Conservation (phyloP, 2,329 filamentous ascomycete species). For the Fusarium bactridioides region DNA sequence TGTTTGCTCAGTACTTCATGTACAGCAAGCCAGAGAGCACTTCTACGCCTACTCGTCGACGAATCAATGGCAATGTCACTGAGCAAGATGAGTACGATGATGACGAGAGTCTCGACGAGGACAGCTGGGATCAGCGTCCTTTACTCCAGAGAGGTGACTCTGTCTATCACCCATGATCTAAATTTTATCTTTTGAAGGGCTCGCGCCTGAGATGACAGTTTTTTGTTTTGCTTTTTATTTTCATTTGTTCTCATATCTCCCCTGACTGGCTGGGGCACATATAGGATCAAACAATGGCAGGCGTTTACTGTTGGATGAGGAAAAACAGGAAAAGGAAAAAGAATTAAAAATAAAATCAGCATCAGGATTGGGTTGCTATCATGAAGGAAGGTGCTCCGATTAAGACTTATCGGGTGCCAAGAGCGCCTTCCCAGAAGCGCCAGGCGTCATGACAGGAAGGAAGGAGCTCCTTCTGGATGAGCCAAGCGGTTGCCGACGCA, state of each 20-base stretch:
- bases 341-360: slow-evolving; percentile 9
- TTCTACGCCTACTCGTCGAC: background rate
- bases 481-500: too few relatives aligned
- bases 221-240: slow-evolving; percentile 25
- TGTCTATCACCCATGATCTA: slow-evolving; percentile 29
- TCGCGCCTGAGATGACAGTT: slow-evolving; percentile 14
- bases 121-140: slow-evolving; percentile 53
- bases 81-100: slow-evolving; percentile 43
- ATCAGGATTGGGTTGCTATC: slow-evolving; percentile 3
- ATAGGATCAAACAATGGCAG: slow-evolving; percentile 14
- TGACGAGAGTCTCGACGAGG: slow-evolving; percentile 39
- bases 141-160: slow-evolving; percentile 46
- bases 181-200: background rate
- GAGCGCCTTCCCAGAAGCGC: too few relatives aligned
- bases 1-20: slow-evolving; percentile 92
- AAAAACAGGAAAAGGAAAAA: background rate
- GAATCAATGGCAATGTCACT: slow-evolving; percentile 14
- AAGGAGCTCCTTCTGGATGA: too few relatives aligned
- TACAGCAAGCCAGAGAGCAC: slow-evolving; percentile 66
- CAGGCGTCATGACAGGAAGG: too few relatives aligned
- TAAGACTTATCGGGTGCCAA: too few relatives aligned
- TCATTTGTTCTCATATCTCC: slow-evolving; percentile 13
- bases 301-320: slow-evolving; percentile 26
- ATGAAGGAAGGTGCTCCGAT: too few relatives aligned
- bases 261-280: slow-evolving; percentile 11